phyloP scores from a whole-genome alignment of 2,329 filamentous ascomycete species.

The Aspergillus carbonarius region DNA sequence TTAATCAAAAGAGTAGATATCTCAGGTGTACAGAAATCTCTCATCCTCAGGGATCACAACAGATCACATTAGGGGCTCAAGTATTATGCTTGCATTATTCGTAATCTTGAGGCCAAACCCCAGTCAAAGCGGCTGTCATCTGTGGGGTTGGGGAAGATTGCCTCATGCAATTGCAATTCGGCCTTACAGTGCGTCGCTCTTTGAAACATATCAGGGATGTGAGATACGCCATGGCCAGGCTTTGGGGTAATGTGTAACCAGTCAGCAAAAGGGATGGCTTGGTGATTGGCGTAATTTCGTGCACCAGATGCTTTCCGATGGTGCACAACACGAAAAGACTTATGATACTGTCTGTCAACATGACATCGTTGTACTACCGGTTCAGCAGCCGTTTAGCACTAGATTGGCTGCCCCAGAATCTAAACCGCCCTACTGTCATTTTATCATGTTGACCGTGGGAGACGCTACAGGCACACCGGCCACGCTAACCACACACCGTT shows the following conservation, averaged over 20 bases:
- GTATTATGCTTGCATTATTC: neutral
- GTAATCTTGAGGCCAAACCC: neutral
- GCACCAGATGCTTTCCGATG: no score
- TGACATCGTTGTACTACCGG: neutral
- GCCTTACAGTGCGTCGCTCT: neutral
- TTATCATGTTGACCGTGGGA: neutral
- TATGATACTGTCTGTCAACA: neutral
- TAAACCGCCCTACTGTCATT: neutral
- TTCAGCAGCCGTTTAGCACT: neutral
- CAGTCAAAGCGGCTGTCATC: neutral
- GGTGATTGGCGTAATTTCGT: neutral
- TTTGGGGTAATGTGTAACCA: neutral
- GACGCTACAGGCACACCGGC: no score
- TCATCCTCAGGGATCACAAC: neutral
- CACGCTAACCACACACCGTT: no score
- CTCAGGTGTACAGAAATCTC: neutral
- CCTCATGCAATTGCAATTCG: neutral
- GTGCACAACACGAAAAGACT: neutral
- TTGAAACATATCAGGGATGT: neutral
- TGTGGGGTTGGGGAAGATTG: neutral
- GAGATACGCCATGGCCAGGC: neutral
- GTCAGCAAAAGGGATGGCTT: neutral
- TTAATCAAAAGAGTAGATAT: neutral
- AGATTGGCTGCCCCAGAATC: neutral
- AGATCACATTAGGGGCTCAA: neutral